Evolutionary conservation across 768 basidiomycete genomes (phyloP).

Genomic region (Tubosaeta sp.): DNA sequence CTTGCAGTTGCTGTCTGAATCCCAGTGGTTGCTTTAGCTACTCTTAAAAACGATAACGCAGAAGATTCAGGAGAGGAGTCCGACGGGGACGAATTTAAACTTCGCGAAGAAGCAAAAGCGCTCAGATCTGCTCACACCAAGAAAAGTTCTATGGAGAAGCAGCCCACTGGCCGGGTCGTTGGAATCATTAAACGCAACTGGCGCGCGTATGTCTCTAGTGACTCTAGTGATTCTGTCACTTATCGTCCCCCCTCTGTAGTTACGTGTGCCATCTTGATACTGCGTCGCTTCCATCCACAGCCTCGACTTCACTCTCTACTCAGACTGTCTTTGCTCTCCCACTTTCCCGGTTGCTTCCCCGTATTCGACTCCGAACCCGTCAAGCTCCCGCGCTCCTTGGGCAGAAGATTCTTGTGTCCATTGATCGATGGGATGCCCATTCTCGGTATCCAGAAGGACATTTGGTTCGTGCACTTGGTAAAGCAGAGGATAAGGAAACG

Average conservation of each 20-base stretch:
- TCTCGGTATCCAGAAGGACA: slow-evolving; percentile 96
- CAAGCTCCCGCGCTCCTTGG: slow-evolving; percentile 85
- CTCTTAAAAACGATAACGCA: slow-evolving; percentile 82
- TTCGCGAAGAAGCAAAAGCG: slow-evolving; percentile 42
- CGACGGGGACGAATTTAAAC: slow-evolving; percentile 34
- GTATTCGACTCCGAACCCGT: slow-evolving; percentile 90
- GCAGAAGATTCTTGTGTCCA: slow-evolving; percentile 94
- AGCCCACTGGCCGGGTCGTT: slow-evolving; percentile 89
- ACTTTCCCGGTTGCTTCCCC: slow-evolving; percentile 84
- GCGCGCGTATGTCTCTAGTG: slow-evolving; percentile 69
- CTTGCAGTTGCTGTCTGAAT: background rate
- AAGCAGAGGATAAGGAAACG: slow-evolving; percentile 90
- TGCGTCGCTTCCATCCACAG: slow-evolving; percentile 76
- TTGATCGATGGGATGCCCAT: slow-evolving; percentile 86
- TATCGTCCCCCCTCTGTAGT: slow-evolving; percentile 32
- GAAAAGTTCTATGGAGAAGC: slow-evolving; percentile 49
- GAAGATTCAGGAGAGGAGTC: slow-evolving; percentile 68
- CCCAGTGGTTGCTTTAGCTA: slow-evolving; percentile 44
- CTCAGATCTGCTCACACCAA: slow-evolving; percentile 26
- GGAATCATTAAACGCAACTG: slow-evolving; percentile 95
- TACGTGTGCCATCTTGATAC: slow-evolving; percentile 96
- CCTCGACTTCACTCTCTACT: slow-evolving; percentile 72
- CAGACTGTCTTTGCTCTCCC: slow-evolving; percentile 96
- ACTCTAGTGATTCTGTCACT: background rate
- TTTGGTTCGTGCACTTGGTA: slow-evolving; percentile 88